Conservation (phyloP, 176 grass and related monocot genomes). For the Tillandsia fasciculata region DNA sequence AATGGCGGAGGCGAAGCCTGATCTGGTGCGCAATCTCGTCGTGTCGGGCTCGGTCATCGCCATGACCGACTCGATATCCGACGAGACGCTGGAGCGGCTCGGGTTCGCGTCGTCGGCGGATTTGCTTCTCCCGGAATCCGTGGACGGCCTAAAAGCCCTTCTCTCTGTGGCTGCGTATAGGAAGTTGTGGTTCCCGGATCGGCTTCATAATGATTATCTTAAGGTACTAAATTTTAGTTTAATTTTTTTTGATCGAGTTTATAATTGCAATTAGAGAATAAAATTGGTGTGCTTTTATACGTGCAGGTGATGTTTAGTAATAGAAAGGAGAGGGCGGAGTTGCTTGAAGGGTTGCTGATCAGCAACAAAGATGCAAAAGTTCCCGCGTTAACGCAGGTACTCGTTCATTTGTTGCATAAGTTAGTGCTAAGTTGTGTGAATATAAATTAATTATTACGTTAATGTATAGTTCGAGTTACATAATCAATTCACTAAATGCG, state of each 20-base stretch:
- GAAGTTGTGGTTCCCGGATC: constrained; percentile 72
- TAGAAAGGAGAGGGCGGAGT: constrained; percentile 70
- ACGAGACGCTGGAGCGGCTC: constrained; percentile 34
- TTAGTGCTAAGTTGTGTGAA: background rate
- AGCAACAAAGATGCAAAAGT: constrained; percentile 66
- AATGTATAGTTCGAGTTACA: too few species aligned
- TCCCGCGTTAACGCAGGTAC: constrained; percentile 32
- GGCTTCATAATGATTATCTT: constrained; percentile 55
- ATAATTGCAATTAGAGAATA: background rate
- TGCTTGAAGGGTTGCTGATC: constrained; percentile 77
- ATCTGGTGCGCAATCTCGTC: constrained; percentile 52
- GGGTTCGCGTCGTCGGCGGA: constrained; percentile 63
- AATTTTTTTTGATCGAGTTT: background rate
- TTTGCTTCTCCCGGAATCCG: constrained; percentile 68
- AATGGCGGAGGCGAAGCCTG: constrained; percentile 66
- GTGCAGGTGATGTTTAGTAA: constrained; percentile 69
- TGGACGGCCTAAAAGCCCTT: constrained; percentile 79
- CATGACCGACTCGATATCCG: constrained; percentile 78
- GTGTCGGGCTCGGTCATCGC: constrained; percentile 71
- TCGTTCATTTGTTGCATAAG: too few species aligned
- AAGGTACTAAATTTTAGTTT: constrained; percentile 18
- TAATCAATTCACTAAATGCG: too few species aligned
- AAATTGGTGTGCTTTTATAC: background rate
- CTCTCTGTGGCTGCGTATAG: constrained; percentile 47
- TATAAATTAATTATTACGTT: too few species aligned